Evolutionary conservation across 1,139 yeast species (phyloP).

Genomic region (Zygosaccharomyces sapae): DNA sequence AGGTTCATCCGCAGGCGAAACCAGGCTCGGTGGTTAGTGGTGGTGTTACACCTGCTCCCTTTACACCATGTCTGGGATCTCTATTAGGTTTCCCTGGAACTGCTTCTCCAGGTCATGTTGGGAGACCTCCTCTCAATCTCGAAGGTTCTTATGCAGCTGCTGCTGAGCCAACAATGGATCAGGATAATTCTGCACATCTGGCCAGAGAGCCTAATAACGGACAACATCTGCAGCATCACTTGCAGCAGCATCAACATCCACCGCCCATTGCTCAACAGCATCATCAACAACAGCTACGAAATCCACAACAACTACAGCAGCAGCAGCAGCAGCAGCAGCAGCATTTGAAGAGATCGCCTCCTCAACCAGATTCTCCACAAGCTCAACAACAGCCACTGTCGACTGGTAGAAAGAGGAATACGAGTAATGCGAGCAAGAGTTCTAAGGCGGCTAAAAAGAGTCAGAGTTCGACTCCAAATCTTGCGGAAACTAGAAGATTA

Average conservation of each 20-base stretch:
- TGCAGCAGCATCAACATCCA: background rate
- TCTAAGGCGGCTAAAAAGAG: conserved; percentile 8
- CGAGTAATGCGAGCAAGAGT: conserved; percentile 8
- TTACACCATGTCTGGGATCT: conserved; percentile 45
- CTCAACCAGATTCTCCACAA: conserved; percentile 8
- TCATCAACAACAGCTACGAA: background rate
- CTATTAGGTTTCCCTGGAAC: conserved; percentile 37
- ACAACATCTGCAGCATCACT: background rate
- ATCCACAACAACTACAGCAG: background rate
- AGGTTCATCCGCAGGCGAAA: conserved; percentile 38
- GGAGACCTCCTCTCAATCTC: conserved; percentile 11
- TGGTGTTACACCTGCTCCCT: conserved; percentile 21
- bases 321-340: conserved; percentile 4
- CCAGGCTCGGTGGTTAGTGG: conserved; percentile 37
- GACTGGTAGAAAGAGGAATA: conserved; percentile 10
- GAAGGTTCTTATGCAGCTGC: conserved; percentile 18
- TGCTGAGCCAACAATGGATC: conserved; percentile 22
- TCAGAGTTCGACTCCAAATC: conserved; percentile 7
- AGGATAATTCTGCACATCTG: background rate
- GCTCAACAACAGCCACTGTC: background rate
- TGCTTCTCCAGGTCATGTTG: conserved; percentile 19
- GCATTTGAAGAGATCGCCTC: conserved; percentile 4
- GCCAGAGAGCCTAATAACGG: background rate
- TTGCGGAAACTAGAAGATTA: conserved; percentile 5
- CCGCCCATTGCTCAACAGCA: background rate